Evolutionary conservation across 1,284 basidiomycete species (phyloP).

Genomic region (Ceratobasidium sp.): DNA sequence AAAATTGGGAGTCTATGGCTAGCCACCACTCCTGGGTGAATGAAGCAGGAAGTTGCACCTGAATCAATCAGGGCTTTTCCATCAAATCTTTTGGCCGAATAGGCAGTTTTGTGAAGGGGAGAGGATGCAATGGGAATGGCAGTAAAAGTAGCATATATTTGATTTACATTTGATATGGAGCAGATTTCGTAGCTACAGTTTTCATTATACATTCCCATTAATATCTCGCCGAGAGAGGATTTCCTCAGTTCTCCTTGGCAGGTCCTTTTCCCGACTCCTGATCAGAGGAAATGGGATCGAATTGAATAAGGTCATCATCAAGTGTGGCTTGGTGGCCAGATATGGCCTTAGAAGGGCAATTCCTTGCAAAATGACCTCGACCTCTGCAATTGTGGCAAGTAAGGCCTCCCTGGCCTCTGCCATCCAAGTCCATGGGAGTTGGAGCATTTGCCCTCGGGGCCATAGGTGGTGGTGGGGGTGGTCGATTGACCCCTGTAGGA

Average conservation of each 20-base stretch:
- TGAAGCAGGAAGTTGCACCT: constrained; percentile 9
- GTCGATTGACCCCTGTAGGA: not conserved
- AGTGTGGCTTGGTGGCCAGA: not conserved
- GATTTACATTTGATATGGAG: not conserved
- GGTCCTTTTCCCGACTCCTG: constrained; percentile 9
- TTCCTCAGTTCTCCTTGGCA: not conserved
- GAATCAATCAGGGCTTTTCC: constrained; percentile 8
- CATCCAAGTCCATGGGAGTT: constrained; percentile 2
- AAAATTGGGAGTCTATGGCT: not conserved
- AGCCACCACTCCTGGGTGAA: not conserved
- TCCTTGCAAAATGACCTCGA: not conserved
- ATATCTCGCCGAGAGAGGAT: not conserved
- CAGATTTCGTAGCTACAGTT: not conserved
- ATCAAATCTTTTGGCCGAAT: not conserved
- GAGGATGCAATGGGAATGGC: not conserved
- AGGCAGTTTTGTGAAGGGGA: not conserved
- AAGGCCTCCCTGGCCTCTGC: not conserved
- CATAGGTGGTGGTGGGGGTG: no score
- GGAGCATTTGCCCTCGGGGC: not conserved
- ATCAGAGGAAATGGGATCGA: not conserved
- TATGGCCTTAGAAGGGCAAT: not conserved
- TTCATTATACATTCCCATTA: not conserved
- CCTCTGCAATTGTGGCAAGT: constrained; percentile 2
- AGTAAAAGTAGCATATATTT: constrained; percentile 8
- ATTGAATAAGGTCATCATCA: not conserved